Conservation (phyloP, 2,329 filamentous ascomycete genomes). For the Ramularia collo-cygni region DNA sequence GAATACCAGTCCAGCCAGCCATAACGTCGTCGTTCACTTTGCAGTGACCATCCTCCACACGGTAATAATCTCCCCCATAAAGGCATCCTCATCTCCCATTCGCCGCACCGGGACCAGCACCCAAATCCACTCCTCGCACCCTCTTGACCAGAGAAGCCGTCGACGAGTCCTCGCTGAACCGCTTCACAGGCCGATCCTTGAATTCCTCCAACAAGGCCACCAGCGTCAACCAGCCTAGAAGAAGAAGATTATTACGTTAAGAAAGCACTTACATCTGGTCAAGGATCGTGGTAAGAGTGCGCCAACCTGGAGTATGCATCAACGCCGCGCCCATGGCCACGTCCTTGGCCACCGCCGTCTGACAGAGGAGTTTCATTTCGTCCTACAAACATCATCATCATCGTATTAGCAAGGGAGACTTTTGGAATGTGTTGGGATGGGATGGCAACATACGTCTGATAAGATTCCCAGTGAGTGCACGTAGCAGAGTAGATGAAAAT, state of each 20-base stretch:
- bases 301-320: conserved; percentile 83
- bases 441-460: conserved; percentile 66
- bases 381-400: conserved; percentile 52
- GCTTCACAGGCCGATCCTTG: conserved; percentile 79
- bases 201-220: conserved; percentile 90
- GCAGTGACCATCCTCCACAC: no score
- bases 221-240: conserved; percentile 42
- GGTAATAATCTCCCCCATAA: no score
- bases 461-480: conserved; percentile 73
- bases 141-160: conserved; percentile 23
- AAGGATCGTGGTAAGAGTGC: conserved; percentile 87
- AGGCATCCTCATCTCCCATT: no score
- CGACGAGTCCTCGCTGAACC: conserved; percentile 20
- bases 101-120: no score
- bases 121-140: conserved; percentile 17
- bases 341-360: conserved; percentile 74
- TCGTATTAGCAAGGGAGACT: not conserved
- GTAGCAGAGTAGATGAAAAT: conserved; percentile 92
- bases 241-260: not conserved
- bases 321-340: conserved; percentile 75
- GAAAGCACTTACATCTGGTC: conserved; percentile 28
- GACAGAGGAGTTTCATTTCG: conserved; percentile 79
- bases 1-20: no score
- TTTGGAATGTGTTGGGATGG: no score
- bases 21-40: no score